A percentile compares a stretch with the other conserved stretches of the same genome.
These are phyloP conservation scores for Globisporangium recalcitrans DNA, from an alignment of 352 stramenopile species.

Conservation along the genomic window DNA sequence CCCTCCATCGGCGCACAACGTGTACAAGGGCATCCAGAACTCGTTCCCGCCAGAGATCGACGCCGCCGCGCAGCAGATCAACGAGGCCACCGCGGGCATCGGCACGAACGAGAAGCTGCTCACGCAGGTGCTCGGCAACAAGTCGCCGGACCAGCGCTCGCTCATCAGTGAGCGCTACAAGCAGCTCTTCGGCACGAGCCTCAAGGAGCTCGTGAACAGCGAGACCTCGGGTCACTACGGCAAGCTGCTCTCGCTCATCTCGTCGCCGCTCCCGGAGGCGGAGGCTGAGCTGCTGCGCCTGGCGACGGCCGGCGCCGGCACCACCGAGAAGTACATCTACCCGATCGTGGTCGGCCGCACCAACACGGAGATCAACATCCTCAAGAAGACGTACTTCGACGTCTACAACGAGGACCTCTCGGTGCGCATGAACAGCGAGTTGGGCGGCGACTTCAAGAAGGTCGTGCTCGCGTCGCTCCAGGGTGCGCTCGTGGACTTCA, in stretches of 20 bases:
- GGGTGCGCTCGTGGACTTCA: slow-evolving; percentile 43
- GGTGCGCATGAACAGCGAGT: slow-evolving; percentile 48
- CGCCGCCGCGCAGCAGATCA: slow-evolving; percentile 42
- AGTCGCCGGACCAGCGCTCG: slow-evolving; percentile 54
- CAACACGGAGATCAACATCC: slow-evolving; percentile 65
- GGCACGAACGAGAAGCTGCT: slow-evolving; percentile 66
- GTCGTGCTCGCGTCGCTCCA: slow-evolving; percentile 67
- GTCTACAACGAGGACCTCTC: slow-evolving; percentile 54
- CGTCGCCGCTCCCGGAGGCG: slow-evolving; percentile 48
- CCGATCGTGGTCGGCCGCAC: slow-evolving; percentile 60
- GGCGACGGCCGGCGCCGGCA: slow-evolving; percentile 64
- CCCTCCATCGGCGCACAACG: slow-evolving; percentile 53
- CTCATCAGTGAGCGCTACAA: slow-evolving; percentile 65
- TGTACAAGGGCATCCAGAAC: slow-evolving; percentile 44
- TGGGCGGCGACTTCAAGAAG: slow-evolving; percentile 64
- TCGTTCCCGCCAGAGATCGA: slow-evolving; percentile 47
- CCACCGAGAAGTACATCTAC: slow-evolving; percentile 69
- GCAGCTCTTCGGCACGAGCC: slow-evolving; percentile 47
- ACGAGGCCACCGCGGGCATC: slow-evolving; percentile 51
- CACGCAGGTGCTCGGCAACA: slow-evolving; percentile 34
- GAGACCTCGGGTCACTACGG: slow-evolving; percentile 64
- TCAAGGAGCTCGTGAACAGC: slow-evolving; percentile 57
- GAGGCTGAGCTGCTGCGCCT: slow-evolving; percentile 59
- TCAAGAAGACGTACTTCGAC: slow-evolving; percentile 79
- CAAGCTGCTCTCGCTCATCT: slow-evolving; percentile 55